Evolutionary conservation across 805 yeast species (phyloP).

Genomic region (Torulaspora microellipsoides): DNA sequence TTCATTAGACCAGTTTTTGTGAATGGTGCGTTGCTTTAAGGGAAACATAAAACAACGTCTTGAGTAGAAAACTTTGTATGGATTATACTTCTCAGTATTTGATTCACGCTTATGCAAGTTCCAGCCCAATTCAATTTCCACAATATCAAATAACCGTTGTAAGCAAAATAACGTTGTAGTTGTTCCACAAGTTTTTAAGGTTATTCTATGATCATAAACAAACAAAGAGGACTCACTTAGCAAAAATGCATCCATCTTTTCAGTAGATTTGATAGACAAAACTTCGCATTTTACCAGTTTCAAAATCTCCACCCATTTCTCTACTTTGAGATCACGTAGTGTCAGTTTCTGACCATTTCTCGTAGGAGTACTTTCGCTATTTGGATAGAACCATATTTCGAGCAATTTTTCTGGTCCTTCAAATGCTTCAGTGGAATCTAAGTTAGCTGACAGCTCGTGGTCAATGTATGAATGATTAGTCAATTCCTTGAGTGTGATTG

Average conservation of each 20-base stretch:
- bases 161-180: slow-evolving; percentile 84
- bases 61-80: slow-evolving; percentile 78
- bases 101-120: slow-evolving; percentile 24
- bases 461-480: slow-evolving; percentile 55
- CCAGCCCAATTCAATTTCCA: slow-evolving; percentile 42
- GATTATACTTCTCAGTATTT: slow-evolving; percentile 29
- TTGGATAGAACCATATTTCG: slow-evolving; percentile 80
- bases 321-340: slow-evolving; percentile 59
- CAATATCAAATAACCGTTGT: slow-evolving; percentile 53
- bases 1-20: slow-evolving; percentile 80
- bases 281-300: slow-evolving; percentile 86
- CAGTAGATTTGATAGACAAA: slow-evolving; percentile 67
- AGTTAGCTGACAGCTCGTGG: slow-evolving; percentile 67
- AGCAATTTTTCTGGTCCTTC: slow-evolving; percentile 96
- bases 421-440: slow-evolving; percentile 88
- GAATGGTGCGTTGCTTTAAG: slow-evolving; percentile 72
- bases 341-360: slow-evolving; percentile 37
- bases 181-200: slow-evolving; percentile 94
- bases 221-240: slow-evolving; percentile 86
- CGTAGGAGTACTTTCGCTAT: slow-evolving; percentile 34
- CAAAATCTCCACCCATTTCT: slow-evolving; percentile 65
- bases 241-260: slow-evolving; percentile 72
- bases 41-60: slow-evolving; percentile 94
- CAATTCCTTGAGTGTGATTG: slow-evolving; percentile 33
- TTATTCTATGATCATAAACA: slow-evolving; percentile 79